Evolutionary conservation across 805 yeast genomes (phyloP).

Genomic region (Candida ponderosae): DNA sequence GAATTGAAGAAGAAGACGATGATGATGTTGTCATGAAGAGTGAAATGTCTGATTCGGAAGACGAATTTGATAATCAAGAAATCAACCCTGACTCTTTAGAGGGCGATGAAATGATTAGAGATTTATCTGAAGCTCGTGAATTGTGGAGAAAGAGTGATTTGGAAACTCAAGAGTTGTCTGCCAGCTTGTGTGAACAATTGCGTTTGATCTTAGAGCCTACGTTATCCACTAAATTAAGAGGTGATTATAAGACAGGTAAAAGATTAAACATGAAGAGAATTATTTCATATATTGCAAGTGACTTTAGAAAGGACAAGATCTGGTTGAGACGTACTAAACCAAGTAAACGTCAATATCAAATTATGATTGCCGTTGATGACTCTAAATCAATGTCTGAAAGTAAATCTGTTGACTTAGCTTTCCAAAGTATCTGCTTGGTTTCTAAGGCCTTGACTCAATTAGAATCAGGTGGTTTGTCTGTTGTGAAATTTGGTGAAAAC

Average conservation of each 20-base stretch:
- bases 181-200: constrained; percentile 85
- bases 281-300: constrained; percentile 96
- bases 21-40: constrained; percentile 23
- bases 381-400: constrained; percentile 97
- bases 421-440: constrained; percentile 89
- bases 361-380: constrained; percentile 95
- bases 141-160: constrained; percentile 80
- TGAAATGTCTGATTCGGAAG: constrained; percentile 24
- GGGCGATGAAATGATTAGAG: constrained; percentile 31
- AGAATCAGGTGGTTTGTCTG: constrained; percentile 88
- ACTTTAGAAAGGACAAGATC: constrained; percentile 93
- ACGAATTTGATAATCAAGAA: constrained; percentile 14
- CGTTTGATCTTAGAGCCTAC: constrained; percentile 94
- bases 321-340: constrained; percentile 98
- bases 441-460: constrained; percentile 89
- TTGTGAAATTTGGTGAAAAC: constrained; percentile 84
- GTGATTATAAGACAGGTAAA: constrained; percentile 97
- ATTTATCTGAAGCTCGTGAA: constrained; percentile 58
- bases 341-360: constrained; percentile 92
- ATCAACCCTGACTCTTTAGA: constrained; percentile 16
- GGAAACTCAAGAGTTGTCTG: constrained; percentile 81
- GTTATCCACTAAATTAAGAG: constrained; percentile 85
- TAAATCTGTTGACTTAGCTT: constrained; percentile 82
- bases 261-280: constrained; percentile 95
- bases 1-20: constrained; percentile 17